Conservation (phyloP, 768 basidiomycete species). For the Kwoniella europaea region DNA sequence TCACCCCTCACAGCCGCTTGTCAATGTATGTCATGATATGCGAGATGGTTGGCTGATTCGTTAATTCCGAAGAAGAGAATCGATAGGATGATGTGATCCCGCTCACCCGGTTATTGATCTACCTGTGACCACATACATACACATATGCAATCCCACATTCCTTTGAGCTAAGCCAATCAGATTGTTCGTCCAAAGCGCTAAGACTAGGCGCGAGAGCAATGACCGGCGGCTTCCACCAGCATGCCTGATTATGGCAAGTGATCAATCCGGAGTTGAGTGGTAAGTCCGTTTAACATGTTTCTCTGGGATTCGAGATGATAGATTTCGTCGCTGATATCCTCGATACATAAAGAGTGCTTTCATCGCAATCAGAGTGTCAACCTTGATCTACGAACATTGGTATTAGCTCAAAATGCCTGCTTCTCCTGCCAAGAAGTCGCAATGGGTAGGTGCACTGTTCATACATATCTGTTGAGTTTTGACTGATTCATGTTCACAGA, state of each 20-base stretch:
- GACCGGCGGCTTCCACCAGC: neutral
- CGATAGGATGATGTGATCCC: too few species aligned
- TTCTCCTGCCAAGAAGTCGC: conserved; percentile 33
- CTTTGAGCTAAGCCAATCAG: neutral
- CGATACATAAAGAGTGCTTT: too few species aligned
- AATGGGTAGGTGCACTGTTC: conserved; percentile 26
- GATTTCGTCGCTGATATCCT: too few species aligned
- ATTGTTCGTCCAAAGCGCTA: neutral
- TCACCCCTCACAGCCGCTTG: neutral
- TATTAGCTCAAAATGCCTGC: conserved; percentile 23
- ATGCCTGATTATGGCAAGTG: neutral
- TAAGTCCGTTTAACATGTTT: neutral
- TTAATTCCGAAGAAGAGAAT: too few species aligned
- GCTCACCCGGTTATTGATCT: neutral
- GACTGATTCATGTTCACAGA: conserved; percentile 62
- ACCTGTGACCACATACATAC: neutral
- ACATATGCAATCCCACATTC: neutral
- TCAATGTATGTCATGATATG: neutral
- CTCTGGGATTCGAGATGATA: neutral
- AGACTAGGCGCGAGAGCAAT: too few species aligned
- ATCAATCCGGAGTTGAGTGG: neutral
- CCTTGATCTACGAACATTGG: too few species aligned
- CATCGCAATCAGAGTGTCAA: too few species aligned
- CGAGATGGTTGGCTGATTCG: neutral
- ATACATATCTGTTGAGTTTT: neutral